Evolutionary conservation across 2,329 filamentous ascomycete species (phyloP), one percentile per base, ranked within the genome.

Genomic region (Chrysoporthe cubensis): DNA sequence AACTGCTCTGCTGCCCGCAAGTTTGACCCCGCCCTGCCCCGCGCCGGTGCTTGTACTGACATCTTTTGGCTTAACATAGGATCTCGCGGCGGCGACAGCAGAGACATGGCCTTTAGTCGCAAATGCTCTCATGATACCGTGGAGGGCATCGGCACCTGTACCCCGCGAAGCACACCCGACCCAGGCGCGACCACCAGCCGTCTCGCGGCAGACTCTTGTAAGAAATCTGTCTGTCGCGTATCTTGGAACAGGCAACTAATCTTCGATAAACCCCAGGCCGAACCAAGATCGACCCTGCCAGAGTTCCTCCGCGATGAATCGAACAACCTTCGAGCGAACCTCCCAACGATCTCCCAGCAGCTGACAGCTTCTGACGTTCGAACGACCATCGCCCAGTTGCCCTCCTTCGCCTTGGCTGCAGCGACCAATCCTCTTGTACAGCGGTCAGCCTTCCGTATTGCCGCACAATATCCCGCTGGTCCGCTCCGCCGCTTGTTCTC

Each of bases 21-120:
- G 69, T 67, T 40, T 18, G 46, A 21, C 60, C 56, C 40, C 52
- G 26, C 34, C 21, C 52, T 58, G 34, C 37, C 43, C 6, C 14
- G 50, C 26, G 18, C 37, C 18, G 40, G n/a, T 34, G 21, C 5
- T 11, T 13, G 4, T 43, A 26, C 62, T 64, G 11, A 64, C 50
- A 6, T 32, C 14, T 14, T 7, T 3, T 26, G 6, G 4, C 26
- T 21, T 18, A 2, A 14, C 50, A 4, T 21, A 88, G 84, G 82
- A 80, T 69, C 75, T 85, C 62, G 75, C 77, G 59, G 76, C 77
- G n/a, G 76, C 76, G 65, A 77, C 78, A 52, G 78, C 80, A 46
- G 80, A 82, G 71, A 69, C 82, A 62, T 81, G 79, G 80, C 80
- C 81, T 56, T 78, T 77, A 37, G 75, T 83, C 72, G 79, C 78